Conservation (phyloP, 352 stramenopile species). For the Globisporangium nodosum region DNA sequence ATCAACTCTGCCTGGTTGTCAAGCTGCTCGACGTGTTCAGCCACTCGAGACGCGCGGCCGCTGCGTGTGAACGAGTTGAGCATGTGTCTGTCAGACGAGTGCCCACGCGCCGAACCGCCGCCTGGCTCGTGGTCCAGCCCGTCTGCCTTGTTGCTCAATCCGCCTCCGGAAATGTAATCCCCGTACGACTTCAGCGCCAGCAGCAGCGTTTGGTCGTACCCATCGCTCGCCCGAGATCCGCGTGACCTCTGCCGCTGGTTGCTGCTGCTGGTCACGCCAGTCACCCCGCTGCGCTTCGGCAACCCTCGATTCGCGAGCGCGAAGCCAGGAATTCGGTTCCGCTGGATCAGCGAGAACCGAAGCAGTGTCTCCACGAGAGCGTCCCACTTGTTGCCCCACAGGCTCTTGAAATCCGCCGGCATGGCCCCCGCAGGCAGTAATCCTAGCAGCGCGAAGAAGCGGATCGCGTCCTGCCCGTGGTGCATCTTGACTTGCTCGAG, state of each 20-base stretch:
- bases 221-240: slow-evolving; percentile 24
- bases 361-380: slow-evolving; percentile 54
- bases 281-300: slow-evolving; percentile 33
- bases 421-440: slow-evolving; percentile 67
- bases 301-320: slow-evolving; percentile 47
- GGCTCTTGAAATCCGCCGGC: slow-evolving; percentile 69
- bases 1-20: slow-evolving; percentile 66
- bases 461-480: slow-evolving; percentile 58
- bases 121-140: slow-evolving; percentile 21
- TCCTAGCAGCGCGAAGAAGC: slow-evolving; percentile 71
- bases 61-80: slow-evolving; percentile 70
- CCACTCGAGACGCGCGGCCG: slow-evolving; percentile 41
- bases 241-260: slow-evolving; percentile 16
- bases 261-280: slow-evolving; percentile 21
- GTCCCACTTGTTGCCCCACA: slow-evolving; percentile 68
- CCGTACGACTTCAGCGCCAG: slow-evolving; percentile 57
- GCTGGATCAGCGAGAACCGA: slow-evolving; percentile 72
- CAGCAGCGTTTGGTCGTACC: slow-evolving; percentile 62
- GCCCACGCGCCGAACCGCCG: slow-evolving; percentile 10
- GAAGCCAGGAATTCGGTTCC: slow-evolving; percentile 67
- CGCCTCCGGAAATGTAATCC: slow-evolving; percentile 55
- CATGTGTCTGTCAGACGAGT: slow-evolving; percentile 33
- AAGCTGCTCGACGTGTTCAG: slow-evolving; percentile 65
- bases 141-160: slow-evolving; percentile 17
- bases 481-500: slow-evolving; percentile 69